Base-by-base conservation (phyloP, 2,329 filamentous ascomycete species). In the Grosmannia serpens region DNA sequence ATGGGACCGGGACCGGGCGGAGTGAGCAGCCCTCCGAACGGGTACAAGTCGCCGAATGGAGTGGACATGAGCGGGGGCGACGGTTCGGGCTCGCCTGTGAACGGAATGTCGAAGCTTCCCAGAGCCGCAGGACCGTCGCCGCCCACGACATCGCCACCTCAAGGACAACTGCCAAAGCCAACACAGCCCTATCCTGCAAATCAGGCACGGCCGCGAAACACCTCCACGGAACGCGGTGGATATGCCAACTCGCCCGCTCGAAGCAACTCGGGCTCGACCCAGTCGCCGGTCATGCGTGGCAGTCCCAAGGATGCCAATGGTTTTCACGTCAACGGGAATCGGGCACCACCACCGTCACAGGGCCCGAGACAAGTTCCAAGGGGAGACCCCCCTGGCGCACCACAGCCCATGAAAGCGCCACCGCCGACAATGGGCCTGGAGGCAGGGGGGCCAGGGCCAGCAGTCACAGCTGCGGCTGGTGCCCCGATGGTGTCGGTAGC, bases 81-180 rank as follows among this genome's bases (percentile, higher is more conserved):
- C 35, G n/a, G 67, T 69, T 44, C 60, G 67, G 67, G 31, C 59
- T 71, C 52, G 66, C 55, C 63, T 1, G 55, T 59, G 2, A 64
- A 57, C 50, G 61, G 33, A 15, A 68, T 66, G 22, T 71, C 74
- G 1, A 76, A 75, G 57, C 70, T 70, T 62, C 76, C 67, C 64
- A 74, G 71, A 57, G 68, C 68, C 20, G 68, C 71, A 3, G 65
- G 58, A 2, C 17, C 71, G 11, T 71, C 71, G 24, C 68, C 70
- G 22, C 60, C 80, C 6, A 71, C 73, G 2, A 79, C 79, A 3
- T 79, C 81, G 2, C 80, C 80, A 10, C 81, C 79, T 7, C 77
- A 77, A 64, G 81, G 77, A 2, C 80, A 80, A 52, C 74, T 78
- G 29, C 77, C 78, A 7, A 79, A 76, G 61, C 80, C 78, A 7